These are phyloP conservation scores for Trypanosoma scelopori DNA, from an alignment of 208 protist species.

Conservation along the genomic window DNA sequence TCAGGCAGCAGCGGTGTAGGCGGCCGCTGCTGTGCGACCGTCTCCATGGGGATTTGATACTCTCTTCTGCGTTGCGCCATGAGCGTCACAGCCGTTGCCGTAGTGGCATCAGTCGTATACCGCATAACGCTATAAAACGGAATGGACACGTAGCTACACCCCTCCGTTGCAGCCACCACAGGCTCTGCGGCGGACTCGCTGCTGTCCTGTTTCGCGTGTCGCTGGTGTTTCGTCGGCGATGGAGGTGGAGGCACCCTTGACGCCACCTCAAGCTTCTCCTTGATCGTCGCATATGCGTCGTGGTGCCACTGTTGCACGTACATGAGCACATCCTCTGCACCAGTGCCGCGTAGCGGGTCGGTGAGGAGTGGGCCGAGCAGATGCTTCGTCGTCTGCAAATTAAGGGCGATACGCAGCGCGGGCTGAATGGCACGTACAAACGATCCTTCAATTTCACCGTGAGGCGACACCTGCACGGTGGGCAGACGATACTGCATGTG, in stretches of 20 bases:
- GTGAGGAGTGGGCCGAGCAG: constrained; percentile 49
- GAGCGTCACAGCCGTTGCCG: constrained; percentile 50
- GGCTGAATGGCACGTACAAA: constrained; percentile 45
- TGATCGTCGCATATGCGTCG: constrained; percentile 52
- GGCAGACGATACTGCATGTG: constrained; percentile 63
- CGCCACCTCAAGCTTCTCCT: constrained; percentile 42
- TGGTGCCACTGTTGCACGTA: constrained; percentile 73
- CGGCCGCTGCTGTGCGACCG: constrained; percentile 66
- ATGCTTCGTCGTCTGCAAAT: constrained; percentile 35
- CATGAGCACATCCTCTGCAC: constrained; percentile 63
- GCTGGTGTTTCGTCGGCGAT: constrained; percentile 5
- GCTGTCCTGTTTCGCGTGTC: background rate
- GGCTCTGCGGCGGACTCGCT: background rate
- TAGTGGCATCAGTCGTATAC: constrained; percentile 61
- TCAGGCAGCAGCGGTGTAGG: constrained; percentile 77
- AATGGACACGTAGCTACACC: constrained; percentile 50
- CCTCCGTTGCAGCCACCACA: background rate
- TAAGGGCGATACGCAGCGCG: constrained; percentile 57
- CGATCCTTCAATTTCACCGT: constrained; percentile 45
- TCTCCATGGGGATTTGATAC: constrained; percentile 52
- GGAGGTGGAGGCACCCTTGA: constrained; percentile 8
- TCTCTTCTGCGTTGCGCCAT: constrained; percentile 32
- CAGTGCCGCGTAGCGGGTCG: constrained; percentile 53
- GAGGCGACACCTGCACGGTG: constrained; percentile 37
- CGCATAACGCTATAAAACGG: constrained; percentile 40